Base-by-base conservation (phyloP, 1,139 yeast species). In the Kodamaea fungicola region DNA sequence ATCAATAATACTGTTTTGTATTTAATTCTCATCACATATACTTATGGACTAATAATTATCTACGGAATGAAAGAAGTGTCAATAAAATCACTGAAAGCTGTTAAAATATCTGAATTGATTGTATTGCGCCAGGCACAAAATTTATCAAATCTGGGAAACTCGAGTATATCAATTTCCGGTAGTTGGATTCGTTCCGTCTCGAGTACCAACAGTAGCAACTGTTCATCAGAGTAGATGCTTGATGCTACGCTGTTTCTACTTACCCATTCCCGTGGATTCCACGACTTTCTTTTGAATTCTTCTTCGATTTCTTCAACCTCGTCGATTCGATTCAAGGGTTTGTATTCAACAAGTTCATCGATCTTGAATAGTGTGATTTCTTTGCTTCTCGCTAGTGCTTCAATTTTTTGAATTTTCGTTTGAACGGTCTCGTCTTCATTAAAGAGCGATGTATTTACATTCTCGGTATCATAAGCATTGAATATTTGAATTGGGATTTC, bases 71-170 rank as follows among this genome's bases (percentile, higher is more conserved):
- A 13, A 4, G 37, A 22, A 22, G 19, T 26, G 10, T 28, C 35
- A 28, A 23, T 28, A 28, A 33, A 28, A 4, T 26, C 26, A 7
- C 31, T 22, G 10, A 26, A 27, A n/a, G 28, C 34, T 10, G 28
- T 22, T 12, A 31, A 5, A 4, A 31, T 13, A 7, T 31, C 33
- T 9, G 27, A 16, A 16, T 16, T 23, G 26, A 8, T 23, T 3
- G 26, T n/a, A 7, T 23, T 23, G 26, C 9, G 10, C 26, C 26
- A 23, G 3, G 26, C 26, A n/a, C 26, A 16, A 16, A 16, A 16
- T 5, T 16, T 16, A n/a, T 23, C 26, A 8, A 23, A 8, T n/a
- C 26, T 8, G 9, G 26, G 26, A 8, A 23, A 8, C 26, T 23
- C 10, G 10, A 23, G 26, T 23, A 23, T 8, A 8, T 23, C 26